Base-by-base conservation (phyloP, 192 early-diverging fungal species). In the Haplosporangium gracile region DNA sequence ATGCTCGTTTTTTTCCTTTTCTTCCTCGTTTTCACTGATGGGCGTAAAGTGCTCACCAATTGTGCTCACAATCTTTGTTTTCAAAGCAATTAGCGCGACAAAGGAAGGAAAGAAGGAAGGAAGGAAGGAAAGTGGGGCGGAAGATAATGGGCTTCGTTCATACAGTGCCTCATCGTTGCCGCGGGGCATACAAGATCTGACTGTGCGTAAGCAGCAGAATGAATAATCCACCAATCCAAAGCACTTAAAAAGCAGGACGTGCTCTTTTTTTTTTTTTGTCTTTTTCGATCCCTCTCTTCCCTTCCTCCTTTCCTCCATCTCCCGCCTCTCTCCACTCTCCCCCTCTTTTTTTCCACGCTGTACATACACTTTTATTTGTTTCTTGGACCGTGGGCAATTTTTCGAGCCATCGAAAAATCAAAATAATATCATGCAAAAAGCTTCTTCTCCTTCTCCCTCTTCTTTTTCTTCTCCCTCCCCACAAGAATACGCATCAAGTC, bases 181-280 rank as follows among this genome's bases (percentile, higher is more conserved):
- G 8, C 29, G 26, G 11, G 26, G 4, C 29, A 29, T 0, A 45
- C 2, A 13, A 2, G 29, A 65, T 18, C 49, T 65, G 60, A 26
- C 26, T 65, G 13, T 65, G 60, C 60, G 60, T 65, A 65, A 65
- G 60, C 60, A 65, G 24, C 22, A n/a, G 24, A 26, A 20, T 1
- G 20, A 57, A 24, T 6, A 57, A 57, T 63, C 57, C 2, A 29
- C 7, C 24, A 26, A 63, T 3, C n/a, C 1, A 26, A 57, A 15
- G 69, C 18, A 40, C 38, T 24, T 38, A 70, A 70, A 70, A 70
- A 70, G 69, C 0, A 26, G 24, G 43, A 72, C 29, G 38, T 45
- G 39, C 71, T 45, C 43, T 72, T 15, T 49, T 72, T 49, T 40
- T 72, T 15, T 72, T 72, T 16, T 72, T 72, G 34, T 70, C 69